A percentile compares a stretch with the other conserved stretches of the same genome.
phyloP scores from a whole-genome alignment of 768 basidiomycete genomes.

The Termitomyces sp. region DNA sequence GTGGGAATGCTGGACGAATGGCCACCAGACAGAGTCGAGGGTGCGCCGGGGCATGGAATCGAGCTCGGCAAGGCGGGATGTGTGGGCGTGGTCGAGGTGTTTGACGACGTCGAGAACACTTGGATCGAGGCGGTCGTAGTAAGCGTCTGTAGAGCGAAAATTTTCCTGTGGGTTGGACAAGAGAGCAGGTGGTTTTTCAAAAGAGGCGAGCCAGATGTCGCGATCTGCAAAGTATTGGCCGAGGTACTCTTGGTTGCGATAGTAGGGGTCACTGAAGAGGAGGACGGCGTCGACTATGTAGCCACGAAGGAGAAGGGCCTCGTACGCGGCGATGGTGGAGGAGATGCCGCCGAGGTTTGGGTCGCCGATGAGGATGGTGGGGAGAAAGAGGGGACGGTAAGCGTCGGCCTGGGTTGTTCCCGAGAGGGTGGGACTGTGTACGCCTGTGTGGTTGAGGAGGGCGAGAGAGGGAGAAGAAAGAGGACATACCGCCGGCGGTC shows the following conservation, averaged over 20 bases:
- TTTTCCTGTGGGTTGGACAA: constrained; percentile 40
- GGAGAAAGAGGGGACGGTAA: constrained; percentile 83
- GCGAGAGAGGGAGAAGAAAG: neutral
- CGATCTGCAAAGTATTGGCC: constrained; percentile 72
- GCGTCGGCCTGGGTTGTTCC: constrained; percentile 80
- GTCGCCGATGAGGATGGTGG: constrained; percentile 84
- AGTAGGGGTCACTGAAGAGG: constrained; percentile 81
- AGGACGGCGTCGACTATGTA: constrained; percentile 83
- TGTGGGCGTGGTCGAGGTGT: constrained; percentile 61
- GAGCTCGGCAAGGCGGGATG: constrained; percentile 61
- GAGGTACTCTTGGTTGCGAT: constrained; percentile 84
- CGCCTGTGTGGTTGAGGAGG: constrained; percentile 45
- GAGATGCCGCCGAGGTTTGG: constrained; percentile 92
- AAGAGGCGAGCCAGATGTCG: constrained; percentile 46
- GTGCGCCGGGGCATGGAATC: constrained; percentile 76
- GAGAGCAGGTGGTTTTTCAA: constrained; percentile 55
- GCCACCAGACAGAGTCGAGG: constrained; percentile 88
- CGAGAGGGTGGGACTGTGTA: constrained; percentile 85
- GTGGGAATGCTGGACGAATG: constrained; percentile 88
- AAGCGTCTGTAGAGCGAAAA: constrained; percentile 50
- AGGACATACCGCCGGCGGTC: constrained; percentile 84
- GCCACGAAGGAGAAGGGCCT: constrained; percentile 85
- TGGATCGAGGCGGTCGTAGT: constrained; percentile 53
- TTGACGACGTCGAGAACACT: constrained; percentile 41
- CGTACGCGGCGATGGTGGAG: constrained; percentile 85